These are phyloP conservation scores for Fusarium tjaetaba DNA, from an alignment of 2,329 filamentous ascomycete genomes.

Conservation along the genomic window DNA sequence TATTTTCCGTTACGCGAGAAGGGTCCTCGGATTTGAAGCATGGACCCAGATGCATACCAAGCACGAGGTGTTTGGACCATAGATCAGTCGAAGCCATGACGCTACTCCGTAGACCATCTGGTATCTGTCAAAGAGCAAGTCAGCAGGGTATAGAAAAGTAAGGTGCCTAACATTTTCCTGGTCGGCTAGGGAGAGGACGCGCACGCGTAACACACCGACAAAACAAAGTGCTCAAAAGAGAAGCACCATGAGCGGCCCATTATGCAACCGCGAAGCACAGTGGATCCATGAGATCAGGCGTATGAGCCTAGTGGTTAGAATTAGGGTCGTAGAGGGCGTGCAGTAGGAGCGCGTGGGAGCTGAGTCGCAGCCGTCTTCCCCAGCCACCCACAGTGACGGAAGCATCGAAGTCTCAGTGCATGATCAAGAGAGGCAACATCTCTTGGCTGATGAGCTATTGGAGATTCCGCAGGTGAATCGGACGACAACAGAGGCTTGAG, in stretches of 20 bases:
- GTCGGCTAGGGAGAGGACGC: slow-evolving; percentile 38
- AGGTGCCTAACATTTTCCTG: slow-evolving; percentile 30
- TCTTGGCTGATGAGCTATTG: slow-evolving; percentile 33
- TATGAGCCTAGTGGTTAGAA: slow-evolving; percentile 40
- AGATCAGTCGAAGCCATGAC: slow-evolving; percentile 32
- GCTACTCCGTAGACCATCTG: slow-evolving; percentile 25
- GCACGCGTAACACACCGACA: slow-evolving; percentile 51
- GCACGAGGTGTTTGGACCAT: slow-evolving; percentile 35
- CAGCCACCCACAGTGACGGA: slow-evolving; percentile 41
- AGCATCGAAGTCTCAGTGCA: slow-evolving; percentile 14
- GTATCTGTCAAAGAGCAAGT: slow-evolving; percentile 36
- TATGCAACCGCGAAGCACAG: slow-evolving; percentile 50
- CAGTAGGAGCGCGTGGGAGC: slow-evolving; percentile 38
- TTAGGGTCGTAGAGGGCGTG: slow-evolving; percentile 27
- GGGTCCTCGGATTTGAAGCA: slow-evolving; percentile 32
- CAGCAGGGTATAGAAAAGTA: slow-evolving; percentile 31
- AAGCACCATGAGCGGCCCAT: slow-evolving; percentile 45
- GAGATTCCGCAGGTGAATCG: slow-evolving; percentile 35
- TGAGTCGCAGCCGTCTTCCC: slow-evolving; percentile 31
- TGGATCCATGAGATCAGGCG: slow-evolving; percentile 46
- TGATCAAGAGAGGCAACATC: slow-evolving; percentile 30
- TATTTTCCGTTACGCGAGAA: slow-evolving; percentile 22
- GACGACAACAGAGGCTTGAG: slow-evolving; percentile 27
- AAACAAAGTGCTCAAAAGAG: slow-evolving; percentile 43
- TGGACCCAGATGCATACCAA: slow-evolving; percentile 39